Conservation (phyloP, 306 rosid genomes). For the Fragaria nilgerrensis region DNA sequence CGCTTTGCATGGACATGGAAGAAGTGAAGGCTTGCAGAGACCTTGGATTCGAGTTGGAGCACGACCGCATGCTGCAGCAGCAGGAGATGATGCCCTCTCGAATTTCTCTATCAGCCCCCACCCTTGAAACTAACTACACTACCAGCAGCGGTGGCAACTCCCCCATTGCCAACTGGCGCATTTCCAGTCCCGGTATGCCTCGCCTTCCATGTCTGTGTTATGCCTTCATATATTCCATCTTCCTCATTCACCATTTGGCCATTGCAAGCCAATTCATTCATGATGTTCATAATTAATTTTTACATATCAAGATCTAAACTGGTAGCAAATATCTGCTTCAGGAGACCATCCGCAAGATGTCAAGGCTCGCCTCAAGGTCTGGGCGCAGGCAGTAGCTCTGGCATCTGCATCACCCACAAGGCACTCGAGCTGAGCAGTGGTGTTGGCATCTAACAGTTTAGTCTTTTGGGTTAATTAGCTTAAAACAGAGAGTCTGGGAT, state of each 20-base stretch:
- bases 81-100: constrained; percentile 34
- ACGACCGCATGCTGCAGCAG: constrained; percentile 39
- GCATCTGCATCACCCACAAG: constrained; percentile 57
- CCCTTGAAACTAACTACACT: constrained; percentile 31
- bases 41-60: constrained; percentile 82
- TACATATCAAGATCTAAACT: neutral
- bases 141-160: constrained; percentile 74
- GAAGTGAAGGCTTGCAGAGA: constrained; percentile 92
- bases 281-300: neutral
- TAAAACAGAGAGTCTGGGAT: neutral
- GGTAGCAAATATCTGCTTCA: constrained; percentile 8
- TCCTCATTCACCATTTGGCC: neutral
- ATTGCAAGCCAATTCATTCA: neutral
- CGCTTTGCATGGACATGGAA: constrained; percentile 70
- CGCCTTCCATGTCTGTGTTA: neutral
- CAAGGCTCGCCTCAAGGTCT: constrained; percentile 86
- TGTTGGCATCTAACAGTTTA: neutral
- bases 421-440: constrained; percentile 23
- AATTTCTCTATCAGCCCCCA: constrained; percentile 37
- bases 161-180: constrained; percentile 71
- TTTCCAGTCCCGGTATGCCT: constrained; percentile 64
- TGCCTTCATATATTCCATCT: neutral
- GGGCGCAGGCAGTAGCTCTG: constrained; percentile 94
- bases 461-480: neutral
- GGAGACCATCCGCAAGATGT: constrained; percentile 85